These are phyloP conservation scores for Diaporthe aspalathi DNA, from an alignment of 2,329 filamentous ascomycete species.

Conservation along the genomic window DNA sequence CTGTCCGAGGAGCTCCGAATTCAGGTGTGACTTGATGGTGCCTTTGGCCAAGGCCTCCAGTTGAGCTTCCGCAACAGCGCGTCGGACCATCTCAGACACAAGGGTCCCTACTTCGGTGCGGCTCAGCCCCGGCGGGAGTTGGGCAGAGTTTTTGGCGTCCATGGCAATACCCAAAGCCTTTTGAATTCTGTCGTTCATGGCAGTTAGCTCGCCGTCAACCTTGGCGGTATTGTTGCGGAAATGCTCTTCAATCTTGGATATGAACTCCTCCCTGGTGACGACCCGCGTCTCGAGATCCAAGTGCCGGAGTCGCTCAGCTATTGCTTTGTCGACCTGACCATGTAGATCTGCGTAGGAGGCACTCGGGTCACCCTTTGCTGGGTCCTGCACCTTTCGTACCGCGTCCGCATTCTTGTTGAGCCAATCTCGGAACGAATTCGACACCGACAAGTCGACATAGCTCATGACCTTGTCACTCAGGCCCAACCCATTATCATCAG, in stretches of 20 bases:
- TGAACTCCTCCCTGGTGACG: slow-evolving; percentile 62
- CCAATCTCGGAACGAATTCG: slow-evolving; percentile 64
- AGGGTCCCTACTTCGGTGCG: slow-evolving; percentile 55
- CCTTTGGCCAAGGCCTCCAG: slow-evolving; percentile 60
- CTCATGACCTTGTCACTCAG: slow-evolving; percentile 17
- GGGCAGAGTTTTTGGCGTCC: slow-evolving; percentile 46
- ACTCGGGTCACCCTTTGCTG: slow-evolving; percentile 8
- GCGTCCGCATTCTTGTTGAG: slow-evolving; percentile 59
- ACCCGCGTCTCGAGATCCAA: slow-evolving; percentile 48
- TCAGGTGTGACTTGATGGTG: slow-evolving; percentile 58
- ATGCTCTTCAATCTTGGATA: slow-evolving; percentile 55
- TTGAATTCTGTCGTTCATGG: slow-evolving; percentile 48
- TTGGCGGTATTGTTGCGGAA: slow-evolving; percentile 52
- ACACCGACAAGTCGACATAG: slow-evolving; percentile 46
- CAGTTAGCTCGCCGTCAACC: slow-evolving; percentile 54
- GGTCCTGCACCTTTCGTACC: slow-evolving; percentile 22
- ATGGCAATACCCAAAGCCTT: slow-evolving; percentile 45
- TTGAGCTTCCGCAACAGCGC: slow-evolving; percentile 57
- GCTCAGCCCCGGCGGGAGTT: slow-evolving; percentile 48
- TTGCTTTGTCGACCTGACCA: slow-evolving; percentile 51
- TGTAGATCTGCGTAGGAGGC: slow-evolving; percentile 27
- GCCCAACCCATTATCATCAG: background rate
- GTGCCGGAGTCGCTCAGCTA: slow-evolving; percentile 43
- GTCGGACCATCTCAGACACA: slow-evolving; percentile 55
- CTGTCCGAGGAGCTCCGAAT: slow-evolving; percentile 59